Percentiles rank a stretch among this genome's conserved stretches.
Evolutionary conservation across 305 asterid species (phyloP).

Genomic region (Fraxinus sp.): DNA sequence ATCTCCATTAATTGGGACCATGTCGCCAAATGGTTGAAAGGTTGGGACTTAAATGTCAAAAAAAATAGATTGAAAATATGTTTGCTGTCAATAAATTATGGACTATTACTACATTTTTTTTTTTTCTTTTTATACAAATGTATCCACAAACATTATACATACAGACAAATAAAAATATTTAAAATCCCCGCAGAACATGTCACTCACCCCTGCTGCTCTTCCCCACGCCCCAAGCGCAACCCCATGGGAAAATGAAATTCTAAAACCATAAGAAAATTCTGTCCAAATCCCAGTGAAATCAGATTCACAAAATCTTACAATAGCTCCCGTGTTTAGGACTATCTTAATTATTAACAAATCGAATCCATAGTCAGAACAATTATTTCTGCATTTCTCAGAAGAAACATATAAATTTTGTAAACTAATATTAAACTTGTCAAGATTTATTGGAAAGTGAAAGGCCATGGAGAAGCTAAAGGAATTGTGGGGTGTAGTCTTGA

Average conservation of each 20-base stretch:
- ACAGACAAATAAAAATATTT: constrained; percentile 17
- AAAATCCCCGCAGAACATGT: constrained; percentile 31
- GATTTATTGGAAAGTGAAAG: constrained; percentile 33
- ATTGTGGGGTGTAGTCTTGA: constrained; percentile 37
- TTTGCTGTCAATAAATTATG: neutral
- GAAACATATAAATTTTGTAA: constrained; percentile 1
- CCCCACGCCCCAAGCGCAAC: neutral
- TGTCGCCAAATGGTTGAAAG: neutral
- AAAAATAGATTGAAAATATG: neutral
- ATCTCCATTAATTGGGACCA: neutral
- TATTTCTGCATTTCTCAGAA: neutral
- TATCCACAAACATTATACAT: neutral
- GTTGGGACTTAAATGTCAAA: neutral
- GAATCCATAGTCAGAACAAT: neutral
- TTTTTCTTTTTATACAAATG: neutral
- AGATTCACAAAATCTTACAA: constrained; percentile 22
- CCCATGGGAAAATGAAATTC: neutral
- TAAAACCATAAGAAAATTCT: constrained; percentile 18
- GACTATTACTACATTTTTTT: neutral
- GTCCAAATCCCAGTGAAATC: neutral
- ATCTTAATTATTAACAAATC: neutral
- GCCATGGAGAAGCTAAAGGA: constrained; percentile 44
- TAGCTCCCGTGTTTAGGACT: neutral
- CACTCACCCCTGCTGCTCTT: neutral
- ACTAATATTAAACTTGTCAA: neutral